Evolutionary conservation across 805 yeast genomes (phyloP).

Genomic region (Ogataea populi-albae): DNA sequence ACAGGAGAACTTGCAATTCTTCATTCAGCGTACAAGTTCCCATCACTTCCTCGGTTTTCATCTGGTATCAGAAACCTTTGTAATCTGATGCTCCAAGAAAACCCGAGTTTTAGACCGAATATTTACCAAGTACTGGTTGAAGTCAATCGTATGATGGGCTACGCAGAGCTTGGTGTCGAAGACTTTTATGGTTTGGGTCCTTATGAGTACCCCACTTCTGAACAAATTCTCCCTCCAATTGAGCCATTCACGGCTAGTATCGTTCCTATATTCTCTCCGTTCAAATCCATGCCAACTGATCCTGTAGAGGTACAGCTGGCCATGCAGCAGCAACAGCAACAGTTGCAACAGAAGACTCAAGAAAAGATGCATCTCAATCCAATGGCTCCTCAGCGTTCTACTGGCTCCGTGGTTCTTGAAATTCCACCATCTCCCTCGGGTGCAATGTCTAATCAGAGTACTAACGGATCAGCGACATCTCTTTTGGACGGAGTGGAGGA

Average conservation of each 20-base stretch:
- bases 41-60: constrained; percentile 64
- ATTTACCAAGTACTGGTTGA: constrained; percentile 73
- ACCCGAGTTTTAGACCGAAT: constrained; percentile 81
- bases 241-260: constrained; percentile 31
- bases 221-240: constrained; percentile 26
- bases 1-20: constrained; percentile 83
- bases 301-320: constrained; percentile 42
- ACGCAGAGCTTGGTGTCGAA: constrained; percentile 38
- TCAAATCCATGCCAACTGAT: constrained; percentile 42
- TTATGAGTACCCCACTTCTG: constrained; percentile 27
- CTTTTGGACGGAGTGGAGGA: constrained; percentile 44
- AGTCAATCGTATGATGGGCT: constrained; percentile 57
- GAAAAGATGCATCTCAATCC: constrained; percentile 20
- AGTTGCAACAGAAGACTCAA: constrained; percentile 37
- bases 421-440: constrained; percentile 24
- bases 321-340: constrained; percentile 28
- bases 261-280: constrained; percentile 31
- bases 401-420: constrained; percentile 10
- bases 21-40: constrained; percentile 79
- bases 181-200: constrained; percentile 34
- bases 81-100: constrained; percentile 75
- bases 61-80: constrained; percentile 72
- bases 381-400: constrained; percentile 8
- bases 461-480: constrained; percentile 5
- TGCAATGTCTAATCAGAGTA: constrained; percentile 6